A percentile compares a stretch with the other conserved stretches of the same genome.
Conservation (phyloP, 1,284 basidiomycete species). For the Trichosporon inkin region DNA sequence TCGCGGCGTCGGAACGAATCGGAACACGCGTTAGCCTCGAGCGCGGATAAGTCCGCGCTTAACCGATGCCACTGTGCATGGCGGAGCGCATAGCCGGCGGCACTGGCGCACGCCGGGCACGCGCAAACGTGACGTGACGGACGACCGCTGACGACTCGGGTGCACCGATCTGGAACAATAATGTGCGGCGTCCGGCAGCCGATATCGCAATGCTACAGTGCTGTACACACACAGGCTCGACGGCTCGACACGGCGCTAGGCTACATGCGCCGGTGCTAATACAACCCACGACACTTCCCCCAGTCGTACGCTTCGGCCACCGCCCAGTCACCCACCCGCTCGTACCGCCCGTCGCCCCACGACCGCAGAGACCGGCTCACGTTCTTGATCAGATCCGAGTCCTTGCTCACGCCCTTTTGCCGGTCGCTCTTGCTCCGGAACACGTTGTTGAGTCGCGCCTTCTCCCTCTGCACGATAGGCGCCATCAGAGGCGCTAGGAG, state of each 20-base stretch:
- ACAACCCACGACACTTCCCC: conserved; percentile 19
- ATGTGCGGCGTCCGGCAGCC: no score
- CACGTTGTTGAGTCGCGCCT: conserved; percentile 6
- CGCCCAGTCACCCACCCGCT: conserved; percentile 35
- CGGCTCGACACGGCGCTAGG: neutral
- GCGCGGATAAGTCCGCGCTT: conserved; percentile 6
- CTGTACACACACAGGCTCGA: no score
- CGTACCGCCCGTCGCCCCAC: conserved; percentile 44
- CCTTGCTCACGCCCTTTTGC: neutral
- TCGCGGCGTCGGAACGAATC: conserved; percentile 5
- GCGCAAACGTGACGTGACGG: neutral
- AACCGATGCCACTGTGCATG: conserved; percentile 3
- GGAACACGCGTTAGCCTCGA: neutral
- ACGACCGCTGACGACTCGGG: no score
- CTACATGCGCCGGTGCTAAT: neutral
- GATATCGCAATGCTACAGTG: no score
- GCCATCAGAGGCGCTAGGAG: conserved; percentile 34
- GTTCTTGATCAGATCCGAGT: neutral
- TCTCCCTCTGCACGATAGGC: conserved; percentile 26
- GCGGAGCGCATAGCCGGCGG: conserved; percentile 3
- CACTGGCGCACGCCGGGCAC: neutral
- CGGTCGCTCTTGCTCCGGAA: conserved; percentile 17
- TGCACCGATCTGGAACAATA: no score
- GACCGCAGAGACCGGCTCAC: conserved; percentile 17
- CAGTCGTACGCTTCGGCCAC: conserved; percentile 36